A percentile compares a stretch with the other conserved stretches of the same genome.
These are phyloP conservation scores for Ustilago loliicola DNA, from an alignment of 1,284 basidiomycete genomes.

Conservation along the genomic window DNA sequence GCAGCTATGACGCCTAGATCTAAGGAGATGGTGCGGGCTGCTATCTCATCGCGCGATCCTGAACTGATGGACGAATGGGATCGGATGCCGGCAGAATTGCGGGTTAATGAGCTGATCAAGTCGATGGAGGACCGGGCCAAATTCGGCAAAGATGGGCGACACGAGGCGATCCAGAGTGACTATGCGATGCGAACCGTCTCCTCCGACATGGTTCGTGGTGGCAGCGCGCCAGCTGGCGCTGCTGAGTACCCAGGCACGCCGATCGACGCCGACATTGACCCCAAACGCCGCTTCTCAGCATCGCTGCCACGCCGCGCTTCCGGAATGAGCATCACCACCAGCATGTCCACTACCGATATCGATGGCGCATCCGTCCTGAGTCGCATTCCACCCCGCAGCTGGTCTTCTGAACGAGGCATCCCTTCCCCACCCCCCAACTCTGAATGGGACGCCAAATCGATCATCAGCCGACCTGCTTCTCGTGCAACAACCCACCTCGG, in stretches of 20 bases:
- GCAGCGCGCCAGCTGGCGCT: slow-evolving; percentile 26
- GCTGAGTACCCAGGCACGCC: slow-evolving; percentile 5
- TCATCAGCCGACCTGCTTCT: slow-evolving; percentile 41
- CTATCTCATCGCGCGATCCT: slow-evolving; percentile 27
- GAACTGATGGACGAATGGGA: slow-evolving; percentile 39
- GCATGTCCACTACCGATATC: slow-evolving; percentile 32
- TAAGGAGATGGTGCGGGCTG: slow-evolving; percentile 28
- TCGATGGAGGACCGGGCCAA: slow-evolving; percentile 45
- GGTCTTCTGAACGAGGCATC: slow-evolving; percentile 50
- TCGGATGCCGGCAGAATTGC: slow-evolving; percentile 41
- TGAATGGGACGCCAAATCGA: slow-evolving; percentile 47
- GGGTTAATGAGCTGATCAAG: slow-evolving; percentile 42
- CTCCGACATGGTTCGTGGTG: slow-evolving; percentile 29
- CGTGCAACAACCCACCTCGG: slow-evolving; percentile 28
- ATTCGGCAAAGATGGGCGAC: slow-evolving; percentile 42
- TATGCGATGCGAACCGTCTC: slow-evolving; percentile 13
- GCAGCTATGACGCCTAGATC: slow-evolving; percentile 34
- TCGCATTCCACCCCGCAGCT: slow-evolving; percentile 56
- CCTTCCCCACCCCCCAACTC: slow-evolving; percentile 59
- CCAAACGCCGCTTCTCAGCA: slow-evolving; percentile 28
- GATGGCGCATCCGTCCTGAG: slow-evolving; percentile 31
- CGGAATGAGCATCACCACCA: slow-evolving; percentile 31
- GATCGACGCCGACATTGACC: slow-evolving; percentile 25
- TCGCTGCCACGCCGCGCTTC: slow-evolving; percentile 32
- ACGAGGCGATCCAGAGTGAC: slow-evolving; percentile 40